Base-by-base conservation (phyloP, 345 rosid species). In the Eucalyptus polybractea region DNA sequence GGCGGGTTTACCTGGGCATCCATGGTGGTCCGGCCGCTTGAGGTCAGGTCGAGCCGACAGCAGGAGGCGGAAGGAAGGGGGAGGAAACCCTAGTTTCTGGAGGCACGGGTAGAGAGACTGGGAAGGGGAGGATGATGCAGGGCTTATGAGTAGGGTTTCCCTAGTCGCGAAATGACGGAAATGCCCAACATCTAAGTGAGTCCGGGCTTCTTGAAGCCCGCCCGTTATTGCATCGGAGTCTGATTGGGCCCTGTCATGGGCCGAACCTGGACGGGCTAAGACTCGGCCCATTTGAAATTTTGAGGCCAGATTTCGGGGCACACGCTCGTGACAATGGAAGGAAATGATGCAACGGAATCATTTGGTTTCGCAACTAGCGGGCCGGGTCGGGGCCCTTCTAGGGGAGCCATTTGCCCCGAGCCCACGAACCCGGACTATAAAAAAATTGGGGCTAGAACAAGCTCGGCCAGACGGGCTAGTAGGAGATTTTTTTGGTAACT, bases 1-100 rank as follows among this genome's bases (percentile, higher is more conserved):
- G 27, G 37, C 40, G 81, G 83, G 50, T 67, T 58, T 47, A 89
- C 93, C 92, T 92, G 93, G 58, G 91, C 92, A 67, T 90, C 93
- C 93, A 92, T 92, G 89, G 89, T 22, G 65, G 22, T n/a, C 60
- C 85, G 44, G 67, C 17, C 17, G 27, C n/a, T 33, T 87, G 87
- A 4, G 50, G 51, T 37, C 60, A 4, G 50, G 51, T 37, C 60
- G 47, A 47, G 91, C 33, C 44, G 62, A 25, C 50, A 49, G 89
- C 22, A 37, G 42, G 31, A n/a, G 69, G 51, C 40, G 6, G 19
- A 6, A 40, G 45, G 24, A 31, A 37, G 6, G 86, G 27, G 15
- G 19, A 54, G 58, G 37, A 88, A 89, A 90, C 92, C 92, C 90
- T 90, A 90, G 42, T 37, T 69, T 33, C 22, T 6, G 27, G 45